These are phyloP conservation scores for Taphrina confusa DNA, from an alignment of 1,139 yeast species.

Conservation along the genomic window DNA sequence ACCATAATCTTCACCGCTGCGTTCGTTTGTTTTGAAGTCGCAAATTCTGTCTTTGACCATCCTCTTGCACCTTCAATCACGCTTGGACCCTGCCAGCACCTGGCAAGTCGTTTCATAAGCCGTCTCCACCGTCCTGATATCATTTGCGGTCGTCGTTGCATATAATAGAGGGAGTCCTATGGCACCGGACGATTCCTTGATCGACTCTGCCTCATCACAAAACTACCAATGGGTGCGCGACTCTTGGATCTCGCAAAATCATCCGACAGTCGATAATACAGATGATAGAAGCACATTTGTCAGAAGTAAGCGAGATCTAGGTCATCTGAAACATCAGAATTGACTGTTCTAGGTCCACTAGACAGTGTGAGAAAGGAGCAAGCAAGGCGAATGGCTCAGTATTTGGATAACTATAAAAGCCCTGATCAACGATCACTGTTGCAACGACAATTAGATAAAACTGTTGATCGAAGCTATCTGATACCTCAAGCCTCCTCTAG, in stretches of 20 bases:
- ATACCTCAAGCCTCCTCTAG: constrained; percentile 28
- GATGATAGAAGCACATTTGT: constrained; percentile 10
- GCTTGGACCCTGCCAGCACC: too few species aligned
- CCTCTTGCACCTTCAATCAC: too few species aligned
- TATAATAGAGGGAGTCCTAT: too few species aligned
- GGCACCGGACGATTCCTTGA: constrained; percentile 16
- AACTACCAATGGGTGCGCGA: constrained; percentile 21
- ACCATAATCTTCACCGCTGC: too few species aligned
- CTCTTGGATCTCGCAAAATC: constrained; percentile 24
- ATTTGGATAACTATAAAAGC: constrained; percentile 5
- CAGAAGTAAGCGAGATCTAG: neutral
- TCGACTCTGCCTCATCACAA: constrained; percentile 16
- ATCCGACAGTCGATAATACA: constrained; percentile 14
- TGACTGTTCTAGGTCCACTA: neutral
- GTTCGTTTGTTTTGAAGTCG: constrained; percentile 13
- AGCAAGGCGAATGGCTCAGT: constrained; percentile 3
- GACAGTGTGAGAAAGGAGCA: constrained; percentile 6
- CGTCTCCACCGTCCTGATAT: too few species aligned
- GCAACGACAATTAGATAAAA: neutral
- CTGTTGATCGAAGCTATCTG: neutral
- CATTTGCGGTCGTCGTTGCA: too few species aligned
- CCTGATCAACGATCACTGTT: neutral
- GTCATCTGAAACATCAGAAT: too few species aligned
- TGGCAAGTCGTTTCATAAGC: too few species aligned
- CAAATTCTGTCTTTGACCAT: too few species aligned